A percentile compares a stretch with the other conserved stretches of the same genome.
Evolutionary conservation across 768 basidiomycete genomes (phyloP).

Genomic region (Boletus barrowsii): DNA sequence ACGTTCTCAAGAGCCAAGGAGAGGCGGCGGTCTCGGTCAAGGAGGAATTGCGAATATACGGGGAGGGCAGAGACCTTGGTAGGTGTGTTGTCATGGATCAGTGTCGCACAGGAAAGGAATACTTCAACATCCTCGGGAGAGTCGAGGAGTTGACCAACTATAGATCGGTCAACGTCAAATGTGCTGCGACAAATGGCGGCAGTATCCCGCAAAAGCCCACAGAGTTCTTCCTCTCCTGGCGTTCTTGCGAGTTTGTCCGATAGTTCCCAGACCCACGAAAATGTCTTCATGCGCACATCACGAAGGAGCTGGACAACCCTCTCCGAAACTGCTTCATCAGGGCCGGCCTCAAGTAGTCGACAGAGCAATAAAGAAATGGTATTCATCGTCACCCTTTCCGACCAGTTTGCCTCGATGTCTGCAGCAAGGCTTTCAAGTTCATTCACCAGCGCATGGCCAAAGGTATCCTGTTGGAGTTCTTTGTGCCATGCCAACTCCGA

Average conservation of each 20-base stretch:
- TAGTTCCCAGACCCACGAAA: constrained; percentile 23
- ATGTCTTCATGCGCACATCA: no score
- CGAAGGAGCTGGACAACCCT: no score
- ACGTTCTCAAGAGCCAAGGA: constrained; percentile 26
- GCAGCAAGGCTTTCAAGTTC: no score
- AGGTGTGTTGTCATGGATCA: constrained; percentile 30
- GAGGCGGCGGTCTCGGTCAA: constrained; percentile 31
- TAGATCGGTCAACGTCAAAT: constrained; percentile 20
- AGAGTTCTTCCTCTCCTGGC: neutral
- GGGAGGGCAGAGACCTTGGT: neutral
- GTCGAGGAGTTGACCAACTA: constrained; percentile 6
- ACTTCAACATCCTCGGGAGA: constrained; percentile 25
- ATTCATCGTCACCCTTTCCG: no score
- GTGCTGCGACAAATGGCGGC: constrained; percentile 24
- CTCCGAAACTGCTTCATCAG: no score
- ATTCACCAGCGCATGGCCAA: no score
- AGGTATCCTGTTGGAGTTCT: no score
- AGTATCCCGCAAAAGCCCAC: constrained; percentile 10
- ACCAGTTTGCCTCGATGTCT: no score
- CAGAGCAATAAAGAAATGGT: no score
- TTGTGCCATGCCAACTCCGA: no score
- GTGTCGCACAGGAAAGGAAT: constrained; percentile 32
- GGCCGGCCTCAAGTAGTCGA: no score
- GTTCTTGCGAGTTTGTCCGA: neutral
- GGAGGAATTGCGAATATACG: constrained; percentile 9